Base-by-base conservation (phyloP, 176 grass and related monocot species). In the Triticum turgidum region DNA sequence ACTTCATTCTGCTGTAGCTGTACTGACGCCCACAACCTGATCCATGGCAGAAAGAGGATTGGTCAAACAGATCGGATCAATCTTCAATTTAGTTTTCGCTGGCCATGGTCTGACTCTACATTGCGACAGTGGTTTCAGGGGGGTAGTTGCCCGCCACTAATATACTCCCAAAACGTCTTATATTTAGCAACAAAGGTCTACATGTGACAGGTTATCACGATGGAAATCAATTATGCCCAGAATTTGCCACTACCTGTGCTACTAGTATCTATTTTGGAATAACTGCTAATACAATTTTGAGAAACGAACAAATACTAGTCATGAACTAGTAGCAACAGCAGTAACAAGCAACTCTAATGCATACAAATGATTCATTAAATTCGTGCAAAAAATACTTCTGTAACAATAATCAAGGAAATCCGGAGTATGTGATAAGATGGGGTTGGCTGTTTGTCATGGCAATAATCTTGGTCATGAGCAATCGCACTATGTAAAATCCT, bases 21-120 rank as follows among this genome's bases (percentile, higher is more conserved):
- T 65, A 33, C 39, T 73, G 79, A 82, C n/a, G 63, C 67, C 47
- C 85, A 88, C 91, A 68, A 93, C 42, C 91, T 93, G 80, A 62
- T 73, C 47, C 56, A 78, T 35, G 14, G 20, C 22, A 30, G 72
- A 69, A 44, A 69, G 17, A 64, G 9, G 9, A 76, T 77, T 82
- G n/a, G 21, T 76, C 3, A 24, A 78, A 68, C 15, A 18, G n/a
- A 77, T 74, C 52, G 14, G 68, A 47, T 29, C 21, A 80, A 38
- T 22, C 66, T 62, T 41, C 9, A 22, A 25, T 56, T 35, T 69
- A 47, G 18, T 56, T 59, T 61, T 47, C 30, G 13, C 35, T 56
- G 9, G 87, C 59, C 21, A 81, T 61, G 14, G 38, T 20, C 37
- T 17, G 29, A 24, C 65, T 74, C 29, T 83, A 54, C n/a, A 79